A percentile compares a stretch with the other conserved stretches of the same genome.
Conservation (phyloP, 176 grass and related monocot species). For the Ensete ventricosum region DNA sequence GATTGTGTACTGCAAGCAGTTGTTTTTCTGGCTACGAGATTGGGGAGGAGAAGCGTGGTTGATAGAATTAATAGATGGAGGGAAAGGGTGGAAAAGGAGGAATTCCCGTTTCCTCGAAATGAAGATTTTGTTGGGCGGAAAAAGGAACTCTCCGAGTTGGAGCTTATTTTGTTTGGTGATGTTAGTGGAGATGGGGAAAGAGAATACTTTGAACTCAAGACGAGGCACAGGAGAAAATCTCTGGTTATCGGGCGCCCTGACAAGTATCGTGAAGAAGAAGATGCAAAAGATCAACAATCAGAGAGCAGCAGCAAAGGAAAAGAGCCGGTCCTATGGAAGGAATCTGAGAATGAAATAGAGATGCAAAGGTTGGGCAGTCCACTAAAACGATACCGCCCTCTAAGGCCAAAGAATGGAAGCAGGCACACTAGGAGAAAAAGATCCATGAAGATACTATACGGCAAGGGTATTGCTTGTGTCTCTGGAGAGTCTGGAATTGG, state of each 20-base stretch:
- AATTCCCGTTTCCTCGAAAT: constrained; percentile 82
- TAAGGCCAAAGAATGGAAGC: constrained; percentile 41
- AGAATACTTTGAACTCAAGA: constrained; percentile 86
- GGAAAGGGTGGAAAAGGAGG: constrained; percentile 69
- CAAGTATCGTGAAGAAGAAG: constrained; percentile 35
- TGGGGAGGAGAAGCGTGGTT: constrained; percentile 78
- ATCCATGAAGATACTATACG: constrained; percentile 77
- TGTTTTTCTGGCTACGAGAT: constrained; percentile 58
- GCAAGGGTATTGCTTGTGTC: constrained; percentile 94
- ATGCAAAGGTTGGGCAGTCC: constrained; percentile 68
- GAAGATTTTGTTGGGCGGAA: constrained; percentile 73
- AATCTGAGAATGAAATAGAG: constrained; percentile 91
- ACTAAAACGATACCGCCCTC: constrained; percentile 17
- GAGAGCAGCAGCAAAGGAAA: constrained; percentile 62
- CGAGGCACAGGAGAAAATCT: constrained; percentile 50
- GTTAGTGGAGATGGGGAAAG: constrained; percentile 79
- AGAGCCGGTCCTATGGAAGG: constrained; percentile 80
- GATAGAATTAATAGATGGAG: constrained; percentile 83
- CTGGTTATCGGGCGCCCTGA: constrained; percentile 26
- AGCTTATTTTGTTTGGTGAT: constrained; percentile 94
- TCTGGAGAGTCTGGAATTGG: constrained; percentile 93
- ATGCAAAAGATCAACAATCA: constrained; percentile 21
- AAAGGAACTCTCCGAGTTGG: constrained; percentile 84
- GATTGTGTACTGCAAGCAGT: constrained; percentile 68
- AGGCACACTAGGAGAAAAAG: constrained; percentile 46